phyloP scores from a whole-genome alignment of 192 early-diverging fungal genomes.

The Dissophora ornata region DNA sequence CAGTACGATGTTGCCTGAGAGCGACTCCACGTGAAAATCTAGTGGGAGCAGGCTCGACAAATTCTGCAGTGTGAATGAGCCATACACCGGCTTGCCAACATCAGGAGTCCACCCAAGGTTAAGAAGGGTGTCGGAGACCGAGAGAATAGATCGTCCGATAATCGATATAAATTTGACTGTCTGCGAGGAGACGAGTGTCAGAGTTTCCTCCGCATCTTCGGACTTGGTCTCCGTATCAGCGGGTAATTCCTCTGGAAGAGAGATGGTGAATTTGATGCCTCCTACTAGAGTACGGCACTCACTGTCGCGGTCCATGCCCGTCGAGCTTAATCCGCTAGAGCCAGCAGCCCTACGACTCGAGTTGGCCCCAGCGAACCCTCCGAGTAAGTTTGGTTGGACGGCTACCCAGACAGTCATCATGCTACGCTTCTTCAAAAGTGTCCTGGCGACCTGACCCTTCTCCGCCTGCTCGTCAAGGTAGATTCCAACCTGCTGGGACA shows the following conservation, averaged over 20 bases:
- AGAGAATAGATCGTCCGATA: slow-evolving; percentile 82
- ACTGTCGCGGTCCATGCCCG: slow-evolving; percentile 37
- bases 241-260: slow-evolving; percentile 55
- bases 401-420: slow-evolving; percentile 79
- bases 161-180: slow-evolving; percentile 83
- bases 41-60: slow-evolving; percentile 75
- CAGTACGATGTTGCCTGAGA: slow-evolving; percentile 62
- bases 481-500: slow-evolving; percentile 82
- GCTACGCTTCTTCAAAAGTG: slow-evolving; percentile 61
- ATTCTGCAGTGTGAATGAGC: slow-evolving; percentile 77
- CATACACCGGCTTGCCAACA: slow-evolving; percentile 63
- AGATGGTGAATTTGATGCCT: slow-evolving; percentile 81
- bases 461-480: slow-evolving; percentile 71
- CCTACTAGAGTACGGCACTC: slow-evolving; percentile 80
- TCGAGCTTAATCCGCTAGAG: slow-evolving; percentile 4
- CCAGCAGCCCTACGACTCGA: slow-evolving; percentile 14
- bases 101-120: slow-evolving; percentile 72
- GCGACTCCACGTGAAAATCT: slow-evolving; percentile 69
- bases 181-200: slow-evolving; percentile 71
- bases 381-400: slow-evolving; percentile 75
- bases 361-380: slow-evolving; percentile 49
- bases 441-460: slow-evolving; percentile 63
- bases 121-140: slow-evolving; percentile 72
- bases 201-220: slow-evolving; percentile 22
- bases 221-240: neutral